Conservation (phyloP, 2,329 filamentous ascomycete species). For the Hypoxylon rubiginosum region DNA sequence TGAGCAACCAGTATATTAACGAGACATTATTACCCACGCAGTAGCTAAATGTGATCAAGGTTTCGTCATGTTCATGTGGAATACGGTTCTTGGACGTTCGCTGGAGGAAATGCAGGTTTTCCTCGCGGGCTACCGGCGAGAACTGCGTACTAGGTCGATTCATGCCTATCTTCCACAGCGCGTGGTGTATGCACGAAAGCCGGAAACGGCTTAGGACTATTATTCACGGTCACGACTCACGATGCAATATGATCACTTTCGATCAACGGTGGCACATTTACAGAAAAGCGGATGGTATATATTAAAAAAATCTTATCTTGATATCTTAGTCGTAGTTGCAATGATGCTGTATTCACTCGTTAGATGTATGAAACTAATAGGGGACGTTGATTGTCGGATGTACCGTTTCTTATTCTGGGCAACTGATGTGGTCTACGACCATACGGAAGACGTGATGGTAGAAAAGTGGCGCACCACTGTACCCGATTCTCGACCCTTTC, state of each 20-base stretch:
- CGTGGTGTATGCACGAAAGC: constrained; percentile 41
- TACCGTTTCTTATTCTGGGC: background rate
- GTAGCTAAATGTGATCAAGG: constrained; percentile 20
- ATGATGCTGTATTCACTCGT: background rate
- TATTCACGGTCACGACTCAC: constrained; percentile 12
- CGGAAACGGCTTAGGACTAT: constrained; percentile 20
- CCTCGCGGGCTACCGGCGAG: constrained; percentile 37
- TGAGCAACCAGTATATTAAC: constrained; percentile 5
- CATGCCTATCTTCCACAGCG: constrained; percentile 40
- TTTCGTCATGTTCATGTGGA: constrained; percentile 44
- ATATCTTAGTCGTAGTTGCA: background rate
- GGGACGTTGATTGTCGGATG: background rate
- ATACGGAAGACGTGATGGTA: background rate
- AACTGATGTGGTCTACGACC: too few relatives aligned
- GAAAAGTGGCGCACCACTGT: too few relatives aligned
- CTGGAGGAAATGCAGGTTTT: constrained; percentile 43
- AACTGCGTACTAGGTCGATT: constrained; percentile 29
- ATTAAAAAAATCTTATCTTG: constrained; percentile 7
- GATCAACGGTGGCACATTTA: background rate
- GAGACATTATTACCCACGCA: background rate
- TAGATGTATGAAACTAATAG: constrained; percentile 4
- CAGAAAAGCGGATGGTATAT: constrained; percentile 15
- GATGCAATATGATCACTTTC: constrained; percentile 15
- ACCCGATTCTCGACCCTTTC: constrained; percentile 6
- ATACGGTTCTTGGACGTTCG: constrained; percentile 31